Percentiles rank a stretch among this genome's conserved stretches.
Conservation (phyloP, 2,329 filamentous ascomycete species). For the Onygenales sp. region DNA sequence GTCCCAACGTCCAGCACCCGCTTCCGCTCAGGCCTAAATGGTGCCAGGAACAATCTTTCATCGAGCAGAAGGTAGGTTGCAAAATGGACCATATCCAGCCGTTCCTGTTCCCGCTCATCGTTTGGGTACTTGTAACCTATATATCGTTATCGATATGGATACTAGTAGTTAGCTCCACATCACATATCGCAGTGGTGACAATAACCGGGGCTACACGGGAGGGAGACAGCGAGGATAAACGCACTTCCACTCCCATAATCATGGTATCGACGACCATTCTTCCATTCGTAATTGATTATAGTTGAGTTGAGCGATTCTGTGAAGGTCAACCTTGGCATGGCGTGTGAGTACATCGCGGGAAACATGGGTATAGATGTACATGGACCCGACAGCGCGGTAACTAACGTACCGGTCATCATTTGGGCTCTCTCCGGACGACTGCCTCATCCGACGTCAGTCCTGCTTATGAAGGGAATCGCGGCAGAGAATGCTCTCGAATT, state of each 20-base stretch:
- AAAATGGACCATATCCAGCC: slow-evolving; percentile 30
- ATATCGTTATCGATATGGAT: background rate
- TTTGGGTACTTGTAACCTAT: slow-evolving; percentile 23
- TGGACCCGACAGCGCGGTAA: too few relatives aligned
- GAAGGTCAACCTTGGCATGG: background rate
- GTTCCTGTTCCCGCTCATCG: slow-evolving; percentile 29
- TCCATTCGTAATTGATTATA: slow-evolving; percentile 5
- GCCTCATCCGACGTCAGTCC: background rate
- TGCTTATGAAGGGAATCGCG: background rate
- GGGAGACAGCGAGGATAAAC: background rate
- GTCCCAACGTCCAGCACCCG: slow-evolving; percentile 21
- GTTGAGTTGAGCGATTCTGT: slow-evolving; percentile 1
- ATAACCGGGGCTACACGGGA: background rate
- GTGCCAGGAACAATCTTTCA: slow-evolving; percentile 22
- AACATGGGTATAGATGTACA: background rate
- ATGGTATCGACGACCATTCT: slow-evolving; percentile 11
- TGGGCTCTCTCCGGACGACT: background rate
- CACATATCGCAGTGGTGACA: background rate
- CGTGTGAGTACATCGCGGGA: background rate
- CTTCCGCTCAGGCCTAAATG: slow-evolving; percentile 12
- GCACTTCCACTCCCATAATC: slow-evolving; percentile 5
- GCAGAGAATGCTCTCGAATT: too few relatives aligned
- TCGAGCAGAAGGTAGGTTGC: slow-evolving; percentile 16
- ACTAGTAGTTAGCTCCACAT: background rate
- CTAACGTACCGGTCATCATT: background rate